These are phyloP conservation scores for Porphyra umbilicalis DNA, from an alignment of 31 red algal species.

Conservation along the genomic window DNA sequence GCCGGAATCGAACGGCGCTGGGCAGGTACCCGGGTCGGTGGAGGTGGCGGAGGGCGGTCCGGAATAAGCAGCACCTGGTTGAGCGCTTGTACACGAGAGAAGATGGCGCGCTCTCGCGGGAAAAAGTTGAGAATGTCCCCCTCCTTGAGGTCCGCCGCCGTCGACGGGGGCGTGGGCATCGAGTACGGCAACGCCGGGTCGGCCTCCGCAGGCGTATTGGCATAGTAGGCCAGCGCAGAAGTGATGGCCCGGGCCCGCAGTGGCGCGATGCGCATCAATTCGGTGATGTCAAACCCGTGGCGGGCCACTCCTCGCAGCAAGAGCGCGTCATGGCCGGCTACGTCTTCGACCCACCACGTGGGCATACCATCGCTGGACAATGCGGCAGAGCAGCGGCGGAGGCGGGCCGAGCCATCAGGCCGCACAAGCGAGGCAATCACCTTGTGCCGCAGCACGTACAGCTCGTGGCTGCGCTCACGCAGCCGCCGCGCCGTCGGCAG, in stretches of 20 bases:
- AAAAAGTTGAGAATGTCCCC: constrained; percentile 15
- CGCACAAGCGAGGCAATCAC: neutral
- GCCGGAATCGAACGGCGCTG: neutral
- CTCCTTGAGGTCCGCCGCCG: constrained; percentile 5
- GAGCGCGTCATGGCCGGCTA: constrained; percentile 3
- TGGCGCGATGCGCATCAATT: neutral
- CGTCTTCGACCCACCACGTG: constrained; percentile 22
- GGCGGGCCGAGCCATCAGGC: neutral
- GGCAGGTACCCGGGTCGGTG: neutral
- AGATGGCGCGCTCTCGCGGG: constrained; percentile 18
- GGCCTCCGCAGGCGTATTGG: neutral
- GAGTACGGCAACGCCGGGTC: neutral
- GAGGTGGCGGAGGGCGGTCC: neutral
- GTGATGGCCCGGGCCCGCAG: neutral
- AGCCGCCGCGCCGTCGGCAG: constrained; percentile 14
- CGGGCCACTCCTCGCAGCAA: constrained; percentile 23
- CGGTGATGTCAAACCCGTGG: constrained; percentile 30
- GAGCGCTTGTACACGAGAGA: constrained; percentile 11
- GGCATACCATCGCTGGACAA: constrained; percentile 13
- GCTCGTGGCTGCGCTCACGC: constrained; percentile 10
- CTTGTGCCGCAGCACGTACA: constrained; percentile 15
- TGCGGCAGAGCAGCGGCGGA: neutral
- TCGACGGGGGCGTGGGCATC: neutral
- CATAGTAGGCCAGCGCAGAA: neutral
- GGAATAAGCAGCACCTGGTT: neutral